Evolutionary conservation across 768 basidiomycete genomes (phyloP), one percentile per base, ranked within the genome.

Genomic region (Mrakia frigida): DNA sequence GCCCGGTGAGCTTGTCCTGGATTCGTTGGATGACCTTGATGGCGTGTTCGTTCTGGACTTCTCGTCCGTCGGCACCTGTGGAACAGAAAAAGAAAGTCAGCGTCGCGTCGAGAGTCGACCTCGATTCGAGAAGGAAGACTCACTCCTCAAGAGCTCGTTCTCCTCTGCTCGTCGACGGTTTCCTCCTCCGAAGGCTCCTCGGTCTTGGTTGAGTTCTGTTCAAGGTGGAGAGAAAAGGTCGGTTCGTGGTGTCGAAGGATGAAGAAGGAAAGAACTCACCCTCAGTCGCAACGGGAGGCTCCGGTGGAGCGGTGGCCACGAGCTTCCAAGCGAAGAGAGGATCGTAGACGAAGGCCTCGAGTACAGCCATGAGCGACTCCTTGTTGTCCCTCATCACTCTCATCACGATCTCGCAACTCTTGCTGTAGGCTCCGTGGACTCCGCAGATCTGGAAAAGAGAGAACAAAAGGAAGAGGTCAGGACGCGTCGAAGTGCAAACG

Each of bases 291-390:
- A 86, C 86, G 75, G 93, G 92, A 53, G 88, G 89, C 72, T 94
- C 92, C 7, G 63, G 56, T 10, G 77, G 61, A 21, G 77, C 73
- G 91, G 88, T 81, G 92, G 91, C 87, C 93, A 67, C 91, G 78
- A 97, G 85, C 80, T 94, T 89, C 94, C 95, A 99, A 81, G 94
- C 96, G 86, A 98, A 95, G 75, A 99, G 85, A 18, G 97, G 97
- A 81, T 99, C 97, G 80, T 98, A 98, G 13, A 98, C 95, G 82
- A 99, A 98, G 10, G 97, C 96, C 83, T 99, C 97, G 39, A 99
- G 86, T 28, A 99, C 96, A 7, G 97, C 97, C 92, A 98, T 94
- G 77, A 99, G 86, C n/a, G 94, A 97, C 83, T 99, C 97, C 84
- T 94, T 94, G 85, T 99, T 98, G 76, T 92, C 93, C 41, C 97